Conservation (phyloP, 805 yeast genomes). For the Pichia kluyveri region DNA sequence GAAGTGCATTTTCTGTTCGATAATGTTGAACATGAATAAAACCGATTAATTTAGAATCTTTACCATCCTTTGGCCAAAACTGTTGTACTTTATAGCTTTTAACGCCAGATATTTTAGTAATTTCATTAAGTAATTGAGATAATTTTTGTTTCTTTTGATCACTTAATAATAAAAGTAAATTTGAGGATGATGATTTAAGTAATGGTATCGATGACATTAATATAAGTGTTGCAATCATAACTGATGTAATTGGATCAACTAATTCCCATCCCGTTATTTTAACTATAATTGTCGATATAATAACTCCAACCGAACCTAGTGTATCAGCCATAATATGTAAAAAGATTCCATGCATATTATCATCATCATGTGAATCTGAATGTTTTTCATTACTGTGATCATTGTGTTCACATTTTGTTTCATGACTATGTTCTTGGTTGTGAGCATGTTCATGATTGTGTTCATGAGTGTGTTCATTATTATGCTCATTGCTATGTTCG, state of each 20-base stretch:
- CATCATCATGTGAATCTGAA: slow-evolving; percentile 26
- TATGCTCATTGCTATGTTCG: not conserved
- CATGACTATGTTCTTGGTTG: not conserved
- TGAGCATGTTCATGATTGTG: not conserved
- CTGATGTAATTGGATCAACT: slow-evolving; percentile 88
- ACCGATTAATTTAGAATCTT: slow-evolving; percentile 45
- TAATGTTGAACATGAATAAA: slow-evolving; percentile 72
- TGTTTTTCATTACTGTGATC: not conserved
- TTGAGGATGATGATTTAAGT: slow-evolving; percentile 68
- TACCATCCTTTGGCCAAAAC: slow-evolving; percentile 66
- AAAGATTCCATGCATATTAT: slow-evolving; percentile 90
- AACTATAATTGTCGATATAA: slow-evolving; percentile 77
- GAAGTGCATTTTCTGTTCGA: slow-evolving; percentile 26
- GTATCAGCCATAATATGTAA: slow-evolving; percentile 93
- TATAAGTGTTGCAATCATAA: slow-evolving; percentile 75
- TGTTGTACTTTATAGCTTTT: slow-evolving; percentile 81
- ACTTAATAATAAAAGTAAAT: slow-evolving; percentile 52
- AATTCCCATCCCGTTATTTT: slow-evolving; percentile 59
- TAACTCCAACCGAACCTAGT: slow-evolving; percentile 93
- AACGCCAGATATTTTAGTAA: slow-evolving; percentile 67
- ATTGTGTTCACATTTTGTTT: no score
- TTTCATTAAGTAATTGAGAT: slow-evolving; percentile 57
- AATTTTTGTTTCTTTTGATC: slow-evolving; percentile 50
- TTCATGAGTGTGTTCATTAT: not conserved
- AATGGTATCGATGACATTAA: slow-evolving; percentile 78